phyloP scores from a whole-genome alignment of 2,329 filamentous ascomycete species.

The Pseudocercospora crystallina region DNA sequence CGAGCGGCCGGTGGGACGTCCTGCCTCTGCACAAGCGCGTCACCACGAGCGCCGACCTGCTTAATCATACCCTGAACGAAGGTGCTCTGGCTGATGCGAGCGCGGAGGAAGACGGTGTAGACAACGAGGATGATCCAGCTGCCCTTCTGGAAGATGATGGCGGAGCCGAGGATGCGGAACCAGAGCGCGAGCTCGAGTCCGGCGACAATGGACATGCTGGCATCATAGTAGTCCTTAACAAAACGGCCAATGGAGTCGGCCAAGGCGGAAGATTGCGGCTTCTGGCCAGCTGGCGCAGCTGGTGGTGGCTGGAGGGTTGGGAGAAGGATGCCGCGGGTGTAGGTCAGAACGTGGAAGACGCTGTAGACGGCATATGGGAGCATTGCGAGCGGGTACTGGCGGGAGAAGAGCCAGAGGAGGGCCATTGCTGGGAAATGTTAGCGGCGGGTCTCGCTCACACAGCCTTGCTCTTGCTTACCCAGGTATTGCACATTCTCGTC shows the following conservation, averaged over 20 bases:
- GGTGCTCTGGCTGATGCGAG: slow-evolving; percentile 82
- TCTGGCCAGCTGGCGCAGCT: slow-evolving; percentile 55
- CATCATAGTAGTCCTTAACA: slow-evolving; percentile 97
- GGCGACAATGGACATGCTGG: slow-evolving; percentile 90
- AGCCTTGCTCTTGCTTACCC: slow-evolving; percentile 57
- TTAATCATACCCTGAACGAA: slow-evolving; percentile 86
- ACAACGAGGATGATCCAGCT: slow-evolving; percentile 83
- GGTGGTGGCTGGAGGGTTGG: slow-evolving; percentile 74
- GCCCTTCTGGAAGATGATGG: slow-evolving; percentile 82
- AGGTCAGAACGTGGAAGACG: slow-evolving; percentile 96
- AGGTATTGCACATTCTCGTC: slow-evolving; percentile 99
- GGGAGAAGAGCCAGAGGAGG: slow-evolving; percentile 88
- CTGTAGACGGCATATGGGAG: slow-evolving; percentile 97
- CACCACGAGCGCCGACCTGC: slow-evolving; percentile 70
- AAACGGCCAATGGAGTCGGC: slow-evolving; percentile 86
- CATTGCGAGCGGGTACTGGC: slow-evolving; percentile 85
- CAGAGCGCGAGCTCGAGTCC: slow-evolving; percentile 84
- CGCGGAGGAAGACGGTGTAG: slow-evolving; percentile 91
- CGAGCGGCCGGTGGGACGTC: slow-evolving; percentile 77
- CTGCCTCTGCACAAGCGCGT: slow-evolving; percentile 81
- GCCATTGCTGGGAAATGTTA: slow-evolving; percentile 68
- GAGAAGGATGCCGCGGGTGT: slow-evolving; percentile 89
- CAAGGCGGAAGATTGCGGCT: slow-evolving; percentile 60
- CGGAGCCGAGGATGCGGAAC: slow-evolving; percentile 76
- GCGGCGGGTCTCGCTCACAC: neutral